phyloP scores from a whole-genome alignment of 805 yeast species.

The Barnettozyma californica region DNA sequence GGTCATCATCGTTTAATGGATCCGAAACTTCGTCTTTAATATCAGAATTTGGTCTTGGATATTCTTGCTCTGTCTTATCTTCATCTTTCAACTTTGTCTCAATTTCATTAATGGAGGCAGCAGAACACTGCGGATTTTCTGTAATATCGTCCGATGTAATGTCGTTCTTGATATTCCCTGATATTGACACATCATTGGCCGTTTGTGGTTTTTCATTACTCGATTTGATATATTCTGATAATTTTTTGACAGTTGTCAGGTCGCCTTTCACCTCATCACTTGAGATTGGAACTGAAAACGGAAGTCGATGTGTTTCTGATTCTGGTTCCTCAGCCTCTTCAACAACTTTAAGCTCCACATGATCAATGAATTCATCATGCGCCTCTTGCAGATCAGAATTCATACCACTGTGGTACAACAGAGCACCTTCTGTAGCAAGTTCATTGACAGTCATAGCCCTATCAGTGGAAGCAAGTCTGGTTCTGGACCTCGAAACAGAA shows the following conservation, averaged over 20 bases:
- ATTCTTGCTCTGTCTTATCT: neutral
- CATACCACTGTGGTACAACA: conserved; percentile 35
- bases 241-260: neutral
- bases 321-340: conserved; percentile 10
- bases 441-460: conserved; percentile 34
- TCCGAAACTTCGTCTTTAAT: neutral
- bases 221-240: neutral
- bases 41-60: neutral
- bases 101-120: neutral
- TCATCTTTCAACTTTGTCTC: neutral
- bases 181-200: neutral
- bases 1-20: neutral
- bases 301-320: neutral
- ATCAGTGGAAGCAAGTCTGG: conserved; percentile 38
- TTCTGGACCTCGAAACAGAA: conserved; percentile 60
- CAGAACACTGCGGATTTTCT: neutral
- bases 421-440: conserved; percentile 52
- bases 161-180: too few relatives aligned
- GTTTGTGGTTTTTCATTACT: neutral
- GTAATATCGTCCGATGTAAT: neutral
- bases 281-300: neutral
- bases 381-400: conserved; percentile 11
- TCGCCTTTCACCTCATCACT: neutral
- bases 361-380: conserved; percentile 12
- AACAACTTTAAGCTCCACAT: conserved; percentile 12